These are phyloP conservation scores for Cutaneotrichosporon dermatis DNA, from an alignment of 1,284 basidiomycete genomes.

Conservation along the genomic window DNA sequence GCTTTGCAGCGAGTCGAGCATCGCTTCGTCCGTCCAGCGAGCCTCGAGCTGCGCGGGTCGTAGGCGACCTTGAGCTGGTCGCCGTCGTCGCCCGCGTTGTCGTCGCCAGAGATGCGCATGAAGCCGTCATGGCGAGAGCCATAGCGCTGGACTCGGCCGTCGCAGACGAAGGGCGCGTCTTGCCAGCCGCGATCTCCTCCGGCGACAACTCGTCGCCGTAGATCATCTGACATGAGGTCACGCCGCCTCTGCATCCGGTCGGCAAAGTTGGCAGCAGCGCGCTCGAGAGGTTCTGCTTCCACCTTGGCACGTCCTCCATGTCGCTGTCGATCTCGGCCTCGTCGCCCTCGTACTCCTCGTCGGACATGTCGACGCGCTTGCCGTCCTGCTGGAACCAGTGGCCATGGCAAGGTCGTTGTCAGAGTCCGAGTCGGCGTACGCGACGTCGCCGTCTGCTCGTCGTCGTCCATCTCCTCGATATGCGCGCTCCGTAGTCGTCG, in stretches of 20 bases:
- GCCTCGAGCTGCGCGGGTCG: slow-evolving; percentile 55
- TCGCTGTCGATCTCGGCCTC: slow-evolving; percentile 49
- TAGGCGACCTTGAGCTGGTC: slow-evolving; percentile 67
- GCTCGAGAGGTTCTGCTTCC: slow-evolving; percentile 70
- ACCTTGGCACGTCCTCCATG: slow-evolving; percentile 57
- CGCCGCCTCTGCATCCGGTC: slow-evolving; percentile 53
- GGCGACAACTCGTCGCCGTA: slow-evolving; percentile 70
- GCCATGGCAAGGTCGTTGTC: slow-evolving; percentile 45
- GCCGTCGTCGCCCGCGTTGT: slow-evolving; percentile 53
- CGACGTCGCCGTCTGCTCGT: slow-evolving; percentile 50
- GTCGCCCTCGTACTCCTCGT: slow-evolving; percentile 39
- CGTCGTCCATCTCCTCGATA: slow-evolving; percentile 46
- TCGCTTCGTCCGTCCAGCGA: slow-evolving; percentile 77
- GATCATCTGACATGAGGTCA: slow-evolving; percentile 82
- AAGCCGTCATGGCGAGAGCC: slow-evolving; percentile 59
- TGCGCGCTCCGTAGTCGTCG: slow-evolving; percentile 25
- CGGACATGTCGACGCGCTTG: slow-evolving; percentile 45
- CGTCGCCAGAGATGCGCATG: slow-evolving; percentile 58
- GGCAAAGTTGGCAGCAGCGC: slow-evolving; percentile 57
- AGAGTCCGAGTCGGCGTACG: slow-evolving; percentile 76
- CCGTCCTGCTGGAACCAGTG: slow-evolving; percentile 50
- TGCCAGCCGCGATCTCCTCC: slow-evolving; percentile 61
- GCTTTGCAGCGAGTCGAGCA: slow-evolving; percentile 78
- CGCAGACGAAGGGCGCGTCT: slow-evolving; percentile 39
- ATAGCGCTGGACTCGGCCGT: slow-evolving; percentile 39